Conservation (phyloP, 345 rosid genomes). For the Erodium maritimum region DNA sequence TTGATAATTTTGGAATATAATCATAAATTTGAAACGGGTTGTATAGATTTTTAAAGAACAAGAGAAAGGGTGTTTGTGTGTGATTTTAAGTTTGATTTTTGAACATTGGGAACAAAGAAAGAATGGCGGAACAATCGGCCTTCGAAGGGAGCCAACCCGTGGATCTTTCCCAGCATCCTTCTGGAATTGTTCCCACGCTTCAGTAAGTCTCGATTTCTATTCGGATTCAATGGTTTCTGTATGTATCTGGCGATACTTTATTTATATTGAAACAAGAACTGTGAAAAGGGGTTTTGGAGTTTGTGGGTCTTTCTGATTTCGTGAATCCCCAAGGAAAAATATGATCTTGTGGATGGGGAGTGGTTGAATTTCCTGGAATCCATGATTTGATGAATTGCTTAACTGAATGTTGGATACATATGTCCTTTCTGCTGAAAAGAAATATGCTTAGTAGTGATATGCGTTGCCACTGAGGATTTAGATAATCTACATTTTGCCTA, state of each 20-base stretch:
- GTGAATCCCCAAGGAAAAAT: not conserved
- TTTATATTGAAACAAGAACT: not conserved
- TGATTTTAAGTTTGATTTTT: not conserved
- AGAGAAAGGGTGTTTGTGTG: not conserved
- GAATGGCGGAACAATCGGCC: conserved; percentile 65
- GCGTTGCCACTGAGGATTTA: too few species aligned
- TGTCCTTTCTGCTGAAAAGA: too few species aligned
- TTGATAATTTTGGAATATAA: not conserved
- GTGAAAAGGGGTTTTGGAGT: not conserved
- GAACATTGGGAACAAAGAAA: not conserved
- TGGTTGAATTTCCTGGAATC: too few species aligned
- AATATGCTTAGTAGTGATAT: too few species aligned
- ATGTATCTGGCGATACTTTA: not conserved
- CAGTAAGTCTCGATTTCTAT: conserved; percentile 44
- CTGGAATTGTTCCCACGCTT: conserved; percentile 90
- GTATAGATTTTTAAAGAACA: not conserved
- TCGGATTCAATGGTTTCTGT: not conserved
- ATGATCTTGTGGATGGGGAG: not conserved
- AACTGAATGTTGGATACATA: too few species aligned
- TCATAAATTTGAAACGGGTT: not conserved
- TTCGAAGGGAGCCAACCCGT: conserved; percentile 88
- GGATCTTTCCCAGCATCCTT: conserved; percentile 83
- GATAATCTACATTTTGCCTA: too few species aligned
- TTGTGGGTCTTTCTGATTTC: not conserved
- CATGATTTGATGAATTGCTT: too few species aligned